Evolutionary conservation across 306 rosid species (phyloP), one percentile per base, ranked within the genome.

Genomic region (Rubus parviflorus): DNA sequence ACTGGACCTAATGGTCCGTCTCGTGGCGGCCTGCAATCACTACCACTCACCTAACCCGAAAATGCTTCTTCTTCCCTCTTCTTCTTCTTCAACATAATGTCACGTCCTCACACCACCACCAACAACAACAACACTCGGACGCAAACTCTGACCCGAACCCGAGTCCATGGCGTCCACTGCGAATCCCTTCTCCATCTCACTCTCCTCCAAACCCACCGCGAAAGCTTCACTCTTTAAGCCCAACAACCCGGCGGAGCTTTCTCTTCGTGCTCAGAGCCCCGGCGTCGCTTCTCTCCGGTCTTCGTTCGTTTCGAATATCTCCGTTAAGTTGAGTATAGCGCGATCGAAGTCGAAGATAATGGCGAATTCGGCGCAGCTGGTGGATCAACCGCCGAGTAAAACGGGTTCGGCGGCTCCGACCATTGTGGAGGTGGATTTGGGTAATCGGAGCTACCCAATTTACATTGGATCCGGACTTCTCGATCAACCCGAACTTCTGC

Each of bases 361-460:
- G 58, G 94, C 93, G 53, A 70, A 72, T 19, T 90, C 90, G 10
- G 90, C 91, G 57, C 90, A 81, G 81, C 82, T 89, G 35, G 85
- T 92, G 94, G 94, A 90, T 83, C 92, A 84, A 25, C 85, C 84
- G 60, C 40, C 86, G 14, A 14, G 85, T 6, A 74, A 70, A 80
- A 77, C 83, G 8, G 83, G 75, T 45, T 54, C 82, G 40, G 57
- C 64, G 1, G 73, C 67, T 46, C 87, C 90, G 37, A 75, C 90
- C 8, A 74, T 75, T 64, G 97, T 95, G 20, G 87, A 90, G 51
- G 99, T 95, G 40, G 88, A 87, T 88, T 91, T 92, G 90, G 97
- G 97, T 35, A 68, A 76, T 73, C 94, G 99, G 79, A 95, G 97
- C 83, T 95, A 95, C 64, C 99, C 99, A 52, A 95, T 95, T 85